Base-by-base conservation (phyloP, 495 filamentous ascomycete genomes). In the Trichodelitschia bisporula region DNA sequence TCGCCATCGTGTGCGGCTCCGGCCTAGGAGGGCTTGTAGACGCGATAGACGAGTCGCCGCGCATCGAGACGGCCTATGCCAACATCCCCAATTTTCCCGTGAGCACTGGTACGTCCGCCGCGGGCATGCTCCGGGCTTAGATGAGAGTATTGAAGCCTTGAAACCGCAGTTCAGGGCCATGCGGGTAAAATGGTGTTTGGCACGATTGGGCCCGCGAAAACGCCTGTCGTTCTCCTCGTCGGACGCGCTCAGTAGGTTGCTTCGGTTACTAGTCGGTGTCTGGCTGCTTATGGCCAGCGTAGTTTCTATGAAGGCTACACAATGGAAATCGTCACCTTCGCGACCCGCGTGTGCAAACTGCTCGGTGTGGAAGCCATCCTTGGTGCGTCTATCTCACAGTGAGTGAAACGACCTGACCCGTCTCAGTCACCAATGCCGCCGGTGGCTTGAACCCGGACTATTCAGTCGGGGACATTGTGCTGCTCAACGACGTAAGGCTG, bases 271-370 rank as follows among this genome's bases (percentile, higher is more conserved):
- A 24, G 21, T 6, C n/a, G 6, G 6, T 24, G 6, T 29, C 26
- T 29, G 12, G 20, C 1, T 19, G 19, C 15, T 29, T 36, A 23
- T 14, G 28, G 29, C 18, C 12, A 16, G 21, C 19, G 21, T 36
- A 80, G 74, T 48, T 80, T 69, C 47, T 82, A 76, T 45, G 75
- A 82, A 51, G 75, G 75, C 8, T 62, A 78, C 47, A 61, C 63
- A 1, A 68, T 80, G 44, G 57, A 72, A 26, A 51, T 55, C 28
- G 57, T 76, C 13, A 73, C 72, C 20, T 74, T 77, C 40, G 70
- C 72, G 12, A 61, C 72, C 15, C 62, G 75, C 15, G 66, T 78
- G 9, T 66, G 79, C 51, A 72, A 66, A 39, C 46, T 66, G 3
- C 48, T 82, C 11, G 74, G 71, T 4, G 56, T 77, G 25, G 51